Base-by-base conservation (phyloP, 2,329 filamentous ascomycete genomes). In the Epichloe baconii region DNA sequence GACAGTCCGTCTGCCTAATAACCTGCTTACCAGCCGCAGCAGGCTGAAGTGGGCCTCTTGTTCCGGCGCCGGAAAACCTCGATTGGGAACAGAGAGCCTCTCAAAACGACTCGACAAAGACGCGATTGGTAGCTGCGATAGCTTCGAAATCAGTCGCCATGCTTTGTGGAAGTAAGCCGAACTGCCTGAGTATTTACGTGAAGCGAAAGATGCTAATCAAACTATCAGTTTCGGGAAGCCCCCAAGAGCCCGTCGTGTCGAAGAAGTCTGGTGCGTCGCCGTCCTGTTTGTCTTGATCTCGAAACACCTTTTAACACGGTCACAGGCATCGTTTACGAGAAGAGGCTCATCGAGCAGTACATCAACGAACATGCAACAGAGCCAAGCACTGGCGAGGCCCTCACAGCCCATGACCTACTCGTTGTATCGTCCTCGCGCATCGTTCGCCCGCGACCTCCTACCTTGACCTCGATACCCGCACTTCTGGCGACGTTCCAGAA, bases 401-500 rank as follows among this genome's bases (percentile, higher is more conserved):
- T 97, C 51, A 79, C 85, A 51, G 68, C 77, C 54, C 88, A 95
- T 57, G 93, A 98, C 67, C 80, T 98, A 54, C 77, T 98, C 62
- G 83, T 89, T 57, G 78, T 98, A 67, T 88, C 93, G 72, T 82
- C 87, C 53, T 78, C 86, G 59, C 83, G 85, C 70, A 79, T 88
- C 59, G 88, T 96, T 55, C 86, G 86, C 60, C 91, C 93, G 48
- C 82, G 93, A 62, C 90, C 93, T 53, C 91, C 93, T 35, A 90
- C 88, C 36, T 82, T 97, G 61, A 97, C 93, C 50, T 98, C 93
- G 38, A 95, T 98, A 64, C 93, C 93, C 21, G 89, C 93, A 17
- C 80, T 98, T 51, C 85, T 98, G 51, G 86, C 88, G 47, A 86
- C 90, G 40, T 97, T 98, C 68, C 93, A 98, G 68, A 95, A 95